Evolutionary conservation across 371 early-diverging fungal species (phyloP), one percentile per base, ranked within the genome.

Genomic region (Actinomortierella wolfii): DNA sequence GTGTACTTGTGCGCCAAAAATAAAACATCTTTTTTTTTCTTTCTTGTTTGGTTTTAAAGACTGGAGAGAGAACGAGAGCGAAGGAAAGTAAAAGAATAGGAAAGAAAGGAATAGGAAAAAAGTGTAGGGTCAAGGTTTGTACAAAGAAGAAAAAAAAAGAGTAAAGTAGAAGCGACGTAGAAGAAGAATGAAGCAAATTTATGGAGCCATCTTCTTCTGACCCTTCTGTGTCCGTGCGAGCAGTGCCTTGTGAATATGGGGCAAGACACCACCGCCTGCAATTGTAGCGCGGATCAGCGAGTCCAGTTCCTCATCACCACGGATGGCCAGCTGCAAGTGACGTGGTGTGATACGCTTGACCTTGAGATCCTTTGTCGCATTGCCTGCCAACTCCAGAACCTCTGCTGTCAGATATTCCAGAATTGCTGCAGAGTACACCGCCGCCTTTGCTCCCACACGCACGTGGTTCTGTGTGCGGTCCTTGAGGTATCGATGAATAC

Each of bases 291-390:
- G 88, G 73, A 94, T 91, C 57, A 94, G 81, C 40, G 88, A 79
- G 75, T 94, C 93, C 68, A 94, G 79, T 70, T 94, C 95, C 76
- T 94, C 95, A 75, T 94, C 95, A 57, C 93, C 93, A 59, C 95
- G 89, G 69, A 94, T 94, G 52, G 95, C 95, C 34, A 94, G 78
- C 69, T 94, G 95, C 76, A 94, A 78, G 76, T 94, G 95, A 68
- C 95, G 82, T 21, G 95, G 95, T 26, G 91, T 91, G 64, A 94
- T 94, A 67, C 95, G 87, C 78, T 93, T 94, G 59, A 92, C 91
- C 74, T 94, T 94, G 43, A 93, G 79, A 65, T 94, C 95, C 78
- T 91, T 92, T 46, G 93, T 89, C 9, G 95, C 95, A 79, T 94
- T 94, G 43, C 95, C 95, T 48, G 95, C 94, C 67, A 94, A 82